A percentile compares a stretch with the other conserved stretches of the same genome.
Conservation (phyloP, 2,329 filamentous ascomycete species). For the Fusarium nodosum region DNA sequence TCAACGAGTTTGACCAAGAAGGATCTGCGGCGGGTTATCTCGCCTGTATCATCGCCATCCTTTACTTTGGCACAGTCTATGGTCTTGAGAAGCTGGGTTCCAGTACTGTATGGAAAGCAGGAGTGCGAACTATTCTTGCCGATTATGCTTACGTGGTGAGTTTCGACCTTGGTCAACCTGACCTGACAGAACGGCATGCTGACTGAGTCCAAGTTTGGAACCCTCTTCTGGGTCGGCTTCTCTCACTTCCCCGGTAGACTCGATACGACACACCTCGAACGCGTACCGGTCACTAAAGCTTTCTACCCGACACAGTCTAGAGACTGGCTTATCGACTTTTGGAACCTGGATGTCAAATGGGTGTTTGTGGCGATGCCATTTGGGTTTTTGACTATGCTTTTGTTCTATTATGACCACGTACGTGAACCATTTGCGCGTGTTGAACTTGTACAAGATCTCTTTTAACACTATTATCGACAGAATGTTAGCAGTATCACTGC, state of each 20-base stretch:
- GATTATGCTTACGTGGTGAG: slow-evolving; percentile 13
- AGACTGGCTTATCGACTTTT: slow-evolving; percentile 10
- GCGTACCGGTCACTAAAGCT: slow-evolving; percentile 1
- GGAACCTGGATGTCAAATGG: slow-evolving; percentile 10
- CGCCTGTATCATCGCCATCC: slow-evolving; percentile 6
- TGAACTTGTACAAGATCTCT: neutral
- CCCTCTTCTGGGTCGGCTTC: slow-evolving; percentile 10
- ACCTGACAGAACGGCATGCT: neutral
- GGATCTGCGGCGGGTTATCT: slow-evolving; percentile 5
- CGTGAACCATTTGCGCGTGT: neutral
- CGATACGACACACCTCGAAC: neutral
- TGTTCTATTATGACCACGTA: slow-evolving; percentile 15
- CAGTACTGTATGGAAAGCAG: slow-evolving; percentile 4
- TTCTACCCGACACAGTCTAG: neutral
- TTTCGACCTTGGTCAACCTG: neutral
- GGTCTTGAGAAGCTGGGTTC: slow-evolving; percentile 4
- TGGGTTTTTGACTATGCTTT: slow-evolving; percentile 10
- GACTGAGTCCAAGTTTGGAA: neutral
- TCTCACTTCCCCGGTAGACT: slow-evolving; percentile 12
- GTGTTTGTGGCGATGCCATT: slow-evolving; percentile 1
- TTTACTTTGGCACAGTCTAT: slow-evolving; percentile 10
- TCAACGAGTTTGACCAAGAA: slow-evolving; percentile 5
- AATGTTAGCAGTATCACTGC: slow-evolving; percentile 15
- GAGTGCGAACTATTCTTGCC: neutral
- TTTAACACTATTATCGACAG: neutral